A percentile compares a stretch with the other conserved stretches of the same genome.
Conservation (phyloP, 2,329 filamentous ascomycete genomes). For the Sporothrix phasma region DNA sequence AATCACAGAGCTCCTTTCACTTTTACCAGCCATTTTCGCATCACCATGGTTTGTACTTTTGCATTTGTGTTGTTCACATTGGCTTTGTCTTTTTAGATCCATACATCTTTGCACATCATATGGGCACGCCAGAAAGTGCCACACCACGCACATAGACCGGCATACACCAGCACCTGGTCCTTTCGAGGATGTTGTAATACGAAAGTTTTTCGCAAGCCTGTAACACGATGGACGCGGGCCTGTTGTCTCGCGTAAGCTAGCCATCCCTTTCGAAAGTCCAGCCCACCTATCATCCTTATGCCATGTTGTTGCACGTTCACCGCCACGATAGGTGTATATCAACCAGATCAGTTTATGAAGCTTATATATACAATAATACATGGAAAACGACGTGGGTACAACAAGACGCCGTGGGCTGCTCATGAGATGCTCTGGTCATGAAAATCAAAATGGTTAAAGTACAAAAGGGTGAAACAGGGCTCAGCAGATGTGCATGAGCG, state of each 20-base stretch:
- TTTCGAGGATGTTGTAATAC: not conserved
- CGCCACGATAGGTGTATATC: no score
- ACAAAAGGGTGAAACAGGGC: not conserved
- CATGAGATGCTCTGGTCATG: slow-evolving; percentile 2
- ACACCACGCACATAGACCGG: not conserved
- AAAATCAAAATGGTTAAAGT: not conserved
- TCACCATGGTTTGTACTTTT: not conserved
- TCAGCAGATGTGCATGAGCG: not conserved
- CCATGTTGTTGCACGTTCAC: no score
- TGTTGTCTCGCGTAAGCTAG: no score
- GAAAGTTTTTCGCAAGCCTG: not conserved
- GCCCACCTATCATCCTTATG: no score
- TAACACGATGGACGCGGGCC: not conserved
- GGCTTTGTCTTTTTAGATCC: not conserved
- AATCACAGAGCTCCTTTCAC: not conserved
- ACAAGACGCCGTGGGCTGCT: not conserved
- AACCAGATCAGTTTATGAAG: no score
- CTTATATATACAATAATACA: no score
- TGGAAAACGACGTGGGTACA: no score
- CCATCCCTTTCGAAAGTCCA: no score
- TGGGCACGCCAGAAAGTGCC: not conserved
- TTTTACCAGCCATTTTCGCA: not conserved
- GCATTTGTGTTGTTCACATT: not conserved
- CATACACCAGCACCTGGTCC: not conserved
- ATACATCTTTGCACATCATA: not conserved